phyloP scores from a whole-genome alignment of 2,329 filamentous ascomycete genomes.

The Aspergillus vadensis region DNA sequence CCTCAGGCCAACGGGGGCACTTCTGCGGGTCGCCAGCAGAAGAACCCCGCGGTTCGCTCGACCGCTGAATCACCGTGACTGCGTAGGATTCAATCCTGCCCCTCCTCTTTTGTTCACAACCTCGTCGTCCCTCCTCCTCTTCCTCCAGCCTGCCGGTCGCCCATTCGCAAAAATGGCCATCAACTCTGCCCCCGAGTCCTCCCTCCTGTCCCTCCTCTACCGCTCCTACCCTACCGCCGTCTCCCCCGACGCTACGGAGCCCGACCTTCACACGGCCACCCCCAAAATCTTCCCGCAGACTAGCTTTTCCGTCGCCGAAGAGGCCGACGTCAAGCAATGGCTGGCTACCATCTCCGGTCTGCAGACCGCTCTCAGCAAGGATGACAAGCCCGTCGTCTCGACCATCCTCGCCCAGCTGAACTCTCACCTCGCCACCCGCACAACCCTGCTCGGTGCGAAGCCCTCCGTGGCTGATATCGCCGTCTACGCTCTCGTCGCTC shows the following conservation, averaged over 20 bases:
- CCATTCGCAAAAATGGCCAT: slow-evolving; percentile 31
- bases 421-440: slow-evolving; percentile 81
- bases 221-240: slow-evolving; percentile 46
- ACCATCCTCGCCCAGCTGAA: slow-evolving; percentile 79
- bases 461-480: slow-evolving; percentile 85
- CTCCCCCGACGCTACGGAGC: slow-evolving; percentile 44
- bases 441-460: slow-evolving; percentile 85
- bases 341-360: slow-evolving; percentile 74
- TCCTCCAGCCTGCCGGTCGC: slow-evolving; percentile 18
- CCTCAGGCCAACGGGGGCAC: slow-evolving; percentile 17
- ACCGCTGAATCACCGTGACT: slow-evolving; percentile 8
- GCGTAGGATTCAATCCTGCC: slow-evolving; percentile 19
- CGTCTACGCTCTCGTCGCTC: slow-evolving; percentile 76
- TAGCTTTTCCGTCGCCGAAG: slow-evolving; percentile 75
- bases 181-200: slow-evolving; percentile 41
- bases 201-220: slow-evolving; percentile 49
- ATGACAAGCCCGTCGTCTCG: slow-evolving; percentile 58
- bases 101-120: slow-evolving; percentile 28
- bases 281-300: slow-evolving; percentile 68
- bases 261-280: slow-evolving; percentile 49
- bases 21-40: slow-evolving; percentile 21
- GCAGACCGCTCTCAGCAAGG: slow-evolving; percentile 51
- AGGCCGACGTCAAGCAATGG: slow-evolving; percentile 89
- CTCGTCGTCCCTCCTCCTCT: not conserved
- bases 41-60: slow-evolving; percentile 22